Conservation (phyloP, 805 yeast species). For the Cyberlindnera mycetangii region DNA sequence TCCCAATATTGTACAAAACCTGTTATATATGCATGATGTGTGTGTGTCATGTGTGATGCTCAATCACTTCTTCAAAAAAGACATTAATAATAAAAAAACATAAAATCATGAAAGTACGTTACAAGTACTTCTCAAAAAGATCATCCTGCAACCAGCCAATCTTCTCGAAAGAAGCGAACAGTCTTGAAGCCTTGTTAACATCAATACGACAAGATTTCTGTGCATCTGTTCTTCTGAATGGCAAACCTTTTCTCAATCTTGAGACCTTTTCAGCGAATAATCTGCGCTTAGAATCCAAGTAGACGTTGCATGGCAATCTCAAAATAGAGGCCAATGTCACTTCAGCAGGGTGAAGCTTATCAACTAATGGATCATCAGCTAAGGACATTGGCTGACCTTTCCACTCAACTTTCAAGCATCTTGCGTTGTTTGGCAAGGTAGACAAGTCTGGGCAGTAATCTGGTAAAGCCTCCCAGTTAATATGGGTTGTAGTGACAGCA, state of each 20-base stretch:
- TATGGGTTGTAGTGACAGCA: constrained; percentile 44
- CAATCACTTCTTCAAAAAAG: constrained; percentile 1
- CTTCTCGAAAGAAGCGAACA: constrained; percentile 90
- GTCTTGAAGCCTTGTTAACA: constrained; percentile 91
- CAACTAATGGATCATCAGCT: constrained; percentile 66
- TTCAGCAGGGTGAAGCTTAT: constrained; percentile 88
- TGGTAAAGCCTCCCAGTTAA: constrained; percentile 68
- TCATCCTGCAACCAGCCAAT: constrained; percentile 93
- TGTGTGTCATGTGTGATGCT: constrained; percentile 2
- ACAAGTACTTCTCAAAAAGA: constrained; percentile 51
- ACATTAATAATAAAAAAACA: neutral
- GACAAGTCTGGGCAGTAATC: constrained; percentile 76
- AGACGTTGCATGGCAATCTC: constrained; percentile 83
- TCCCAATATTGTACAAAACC: neutral
- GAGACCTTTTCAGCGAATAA: constrained; percentile 85
- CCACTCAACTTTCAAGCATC: constrained; percentile 90
- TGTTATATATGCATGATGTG: neutral
- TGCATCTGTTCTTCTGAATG: constrained; percentile 95
- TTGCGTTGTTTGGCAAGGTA: constrained; percentile 65
- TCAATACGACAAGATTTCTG: constrained; percentile 97
- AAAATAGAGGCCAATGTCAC: constrained; percentile 80
- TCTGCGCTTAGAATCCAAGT: constrained; percentile 79
- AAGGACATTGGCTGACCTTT: constrained; percentile 97
- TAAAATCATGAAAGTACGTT: constrained; percentile 5
- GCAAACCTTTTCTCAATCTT: constrained; percentile 68